Base-by-base conservation (phyloP, 345 rosid species). In the Bretschneidera sinensis region DNA sequence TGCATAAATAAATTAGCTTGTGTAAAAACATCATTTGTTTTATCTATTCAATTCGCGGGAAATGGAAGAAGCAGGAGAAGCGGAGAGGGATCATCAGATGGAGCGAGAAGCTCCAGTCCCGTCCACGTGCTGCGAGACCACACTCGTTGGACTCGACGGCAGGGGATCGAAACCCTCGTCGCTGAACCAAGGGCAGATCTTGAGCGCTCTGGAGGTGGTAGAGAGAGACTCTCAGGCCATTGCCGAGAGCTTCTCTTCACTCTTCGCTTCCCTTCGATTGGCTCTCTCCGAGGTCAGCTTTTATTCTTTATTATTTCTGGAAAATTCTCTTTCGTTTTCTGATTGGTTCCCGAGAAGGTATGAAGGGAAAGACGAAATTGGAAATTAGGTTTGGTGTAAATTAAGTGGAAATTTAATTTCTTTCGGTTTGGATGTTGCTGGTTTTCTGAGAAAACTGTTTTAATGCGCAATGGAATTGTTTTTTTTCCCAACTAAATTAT, bases 151-250 rank as follows among this genome's bases (percentile, higher is more conserved):
- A 50, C 17, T 51, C 6, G 71, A 24, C 51, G 43, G 23, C 15
- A 68, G 43, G 19, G 78, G 55, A 28, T 60, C 70, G 49, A 57
- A 64, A 48, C 63, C 74, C 23, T 23, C 61, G 50, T 14, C 77
- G 53, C 35, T 65, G 62, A 74, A 80, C 5, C 85, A 66, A 52
- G 68, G 72, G 51, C 85, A 83, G 60, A 83, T 94, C 65, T 59
- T 83, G 51, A 81, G 63, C 69, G 90, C 89, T 0, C 70, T 94
- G 52, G 90, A 89, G 58, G 80, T 83, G 24, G 87, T 88, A 19
- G 95, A 90, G 85, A 85, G 85, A 62, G 97, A 90, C 65, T 86
- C 97, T 21, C 47, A 71, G 6, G 95, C 96, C 47, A 80, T 94
- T 45, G 87, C 99, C 21, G 83, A 86, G 63, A 89, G 99, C 76